phyloP scores from a whole-genome alignment of 805 yeast genomes.

The Metschnikowia dekortorum region DNA sequence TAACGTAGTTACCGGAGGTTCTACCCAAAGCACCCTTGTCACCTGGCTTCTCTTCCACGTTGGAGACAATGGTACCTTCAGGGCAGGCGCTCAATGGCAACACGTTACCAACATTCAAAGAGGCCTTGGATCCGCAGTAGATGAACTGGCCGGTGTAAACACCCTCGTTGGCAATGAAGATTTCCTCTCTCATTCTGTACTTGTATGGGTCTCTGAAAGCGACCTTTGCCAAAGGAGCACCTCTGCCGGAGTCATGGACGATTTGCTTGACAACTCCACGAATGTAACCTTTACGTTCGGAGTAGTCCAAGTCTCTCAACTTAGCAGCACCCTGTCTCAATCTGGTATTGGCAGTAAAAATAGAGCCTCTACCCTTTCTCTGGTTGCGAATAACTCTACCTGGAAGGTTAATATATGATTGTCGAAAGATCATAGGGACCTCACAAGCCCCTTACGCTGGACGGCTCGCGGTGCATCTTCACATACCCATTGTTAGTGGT shows the following conservation, averaged over 20 bases:
- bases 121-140: constrained; percentile 99
- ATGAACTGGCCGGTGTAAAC: constrained; percentile 99
- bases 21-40: constrained; percentile 99
- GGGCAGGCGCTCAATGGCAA: constrained; percentile 98
- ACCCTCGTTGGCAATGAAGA: constrained; percentile 99
- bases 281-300: constrained; percentile 99
- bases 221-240: constrained; percentile 77
- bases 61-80: constrained; percentile 98
- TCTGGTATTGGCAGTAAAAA: constrained; percentile 99
- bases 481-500: constrained; percentile 20
- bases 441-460: neutral
- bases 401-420: constrained; percentile 18
- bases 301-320: constrained; percentile 97
- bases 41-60: constrained; percentile 98
- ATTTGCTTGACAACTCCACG: constrained; percentile 99
- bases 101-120: constrained; percentile 99
- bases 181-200: constrained; percentile 97
- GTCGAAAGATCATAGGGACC: neutral
- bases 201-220: constrained; percentile 99
- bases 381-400: constrained; percentile 99
- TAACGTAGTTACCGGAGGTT: constrained; percentile 99
- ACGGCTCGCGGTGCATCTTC: neutral
- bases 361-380: constrained; percentile 99
- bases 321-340: constrained; percentile 99
- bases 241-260: constrained; percentile 99